Evolutionary conservation across 1,284 basidiomycete genomes (phyloP), one percentile per base, ranked within the genome.

Genomic region (Ceratobasidium sp.): DNA sequence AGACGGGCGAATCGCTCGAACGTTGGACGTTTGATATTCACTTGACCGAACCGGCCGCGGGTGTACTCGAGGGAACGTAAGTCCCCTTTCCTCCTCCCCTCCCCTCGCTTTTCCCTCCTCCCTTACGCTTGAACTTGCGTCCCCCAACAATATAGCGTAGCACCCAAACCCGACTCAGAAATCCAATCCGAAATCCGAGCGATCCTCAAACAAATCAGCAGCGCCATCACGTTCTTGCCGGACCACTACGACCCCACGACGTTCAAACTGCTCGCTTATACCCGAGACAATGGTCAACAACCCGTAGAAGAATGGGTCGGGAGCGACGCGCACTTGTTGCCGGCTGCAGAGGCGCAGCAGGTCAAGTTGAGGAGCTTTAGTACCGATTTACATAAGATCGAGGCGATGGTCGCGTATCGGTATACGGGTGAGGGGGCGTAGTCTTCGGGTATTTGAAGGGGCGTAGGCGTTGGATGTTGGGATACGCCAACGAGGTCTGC

Each of bases 21-120:
- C 90, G 98, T 80, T 99, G 98, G 98, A 97, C 98, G 77, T 99
- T 99, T 85, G 97, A 99, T 86, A 90, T 99, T 83, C 93, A 97
- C 83, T 90, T 97, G 61, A 87, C 89, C 80, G 86, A 87, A 49
- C 81, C 87, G 9, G 69, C 70, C 7, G 89, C 89, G 70, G 82
- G 86, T 33, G 82, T 85, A 53, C 75, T 78, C 33, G 88, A 88
- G 82, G 40, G 71, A 64, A 64, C 78, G 61, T 46, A 40, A 71
- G 28, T 58, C 33, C 66, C 85, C 58, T 72, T 44, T 33, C 18
- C 39, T 28, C 39, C 80, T 76, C 5, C 66, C 55, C 77, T 49
- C 55, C 39, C 70, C 77, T 77, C 26, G 55, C 76, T 33, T 28
- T 64, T 12, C 44, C 40, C 23, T 49, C 39, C 40, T 23, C 42